Base-by-base conservation (phyloP, 1,284 basidiomycete species). In the Inonotus hispidus region DNA sequence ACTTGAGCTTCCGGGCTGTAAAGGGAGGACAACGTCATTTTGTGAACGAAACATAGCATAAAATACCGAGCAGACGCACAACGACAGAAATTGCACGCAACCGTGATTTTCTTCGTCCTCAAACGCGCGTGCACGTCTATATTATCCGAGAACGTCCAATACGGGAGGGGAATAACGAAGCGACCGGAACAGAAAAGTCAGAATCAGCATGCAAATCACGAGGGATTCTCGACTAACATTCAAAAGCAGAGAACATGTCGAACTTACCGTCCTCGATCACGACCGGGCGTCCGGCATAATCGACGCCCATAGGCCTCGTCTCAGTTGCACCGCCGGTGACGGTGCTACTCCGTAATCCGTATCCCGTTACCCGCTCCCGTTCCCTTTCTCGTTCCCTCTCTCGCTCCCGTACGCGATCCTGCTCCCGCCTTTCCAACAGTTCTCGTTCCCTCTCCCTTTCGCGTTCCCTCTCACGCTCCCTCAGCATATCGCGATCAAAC, bases 1-100 rank as follows among this genome's bases (percentile, higher is more conserved):
- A 92, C 75, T 92, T 92, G 45, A 92, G 78, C 74, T 92, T 92
- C 62, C 89, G 83, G 49, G 89, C 88, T 91, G 69, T 60, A 63
- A 64, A 66, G 61, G 65, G 67, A 66, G 59, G 64, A 32, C 61
- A 63, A 65, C 62, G 13, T 63, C 58, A 53, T 62, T 39, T 49
- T 3, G 16, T 52, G 35, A 23, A 46, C 13, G 3, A 39, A 19
- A n/a, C 32, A 62, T 35, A 13, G 50, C 2, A 43, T 41, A 59
- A 54, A 27, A 32, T 63, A 46, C 49, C 50, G 39, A 57, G 59
- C 13, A 53, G 56, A 78, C 88, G 75, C 71, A 91, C 88, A 91
- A 64, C 88, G 85, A 75, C 88, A 92, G 72, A 92, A 92, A 72
- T 91, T 90, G 76, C 88, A 92, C 41, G 61, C 61, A 21, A 63